Evolutionary conservation across 176 grass and related monocot species (phyloP), one percentile per base, ranked within the genome.

Genomic region (Poa annua): DNA sequence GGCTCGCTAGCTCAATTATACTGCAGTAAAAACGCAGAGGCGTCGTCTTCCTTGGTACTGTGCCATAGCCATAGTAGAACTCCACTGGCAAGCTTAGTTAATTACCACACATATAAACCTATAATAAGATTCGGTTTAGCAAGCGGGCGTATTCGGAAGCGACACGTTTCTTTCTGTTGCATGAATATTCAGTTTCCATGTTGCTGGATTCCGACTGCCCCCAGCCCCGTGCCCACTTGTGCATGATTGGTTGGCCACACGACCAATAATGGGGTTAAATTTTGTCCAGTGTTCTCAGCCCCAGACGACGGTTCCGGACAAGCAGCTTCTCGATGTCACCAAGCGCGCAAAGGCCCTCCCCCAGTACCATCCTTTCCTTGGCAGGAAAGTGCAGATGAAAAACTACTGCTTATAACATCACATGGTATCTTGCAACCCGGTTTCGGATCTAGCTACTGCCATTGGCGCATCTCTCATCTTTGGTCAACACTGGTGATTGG

Each of bases 401-500:
- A 70, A 50, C 62, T 57, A 69, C 14, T n/a, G n/a, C n/a, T 45
- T 26, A 36, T 55, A 49, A 63, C 6, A 8, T 13, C 69, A 60
- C 35, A 55, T 34, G 56, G 84, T 86, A 65, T 80, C 54, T 19
- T 14, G 85, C 70, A 68, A 68, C 70, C 85, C 47, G 59, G 69
- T 75, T 81, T 86, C 19, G 47, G 29, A 66, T 51, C 63, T 77
- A 17, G 51, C 24, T 38, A 47, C 38, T 26, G 33, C 15, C 15
- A 45, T 45, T 39, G 38, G 38, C 22, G 36, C 74, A 53, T 8
- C 11, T 8, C 11, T 35, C 5, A 41, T 72, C 26, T 13, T 13
- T 61, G 5, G 44, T 60, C 36, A 49, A 47, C 47, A 17, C 17
- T 25, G 20, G 24, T 57, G 38, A 17, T 11, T 25, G 20, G 24